phyloP scores from a whole-genome alignment of 345 rosid genomes.

The Eucalyptus albens region DNA sequence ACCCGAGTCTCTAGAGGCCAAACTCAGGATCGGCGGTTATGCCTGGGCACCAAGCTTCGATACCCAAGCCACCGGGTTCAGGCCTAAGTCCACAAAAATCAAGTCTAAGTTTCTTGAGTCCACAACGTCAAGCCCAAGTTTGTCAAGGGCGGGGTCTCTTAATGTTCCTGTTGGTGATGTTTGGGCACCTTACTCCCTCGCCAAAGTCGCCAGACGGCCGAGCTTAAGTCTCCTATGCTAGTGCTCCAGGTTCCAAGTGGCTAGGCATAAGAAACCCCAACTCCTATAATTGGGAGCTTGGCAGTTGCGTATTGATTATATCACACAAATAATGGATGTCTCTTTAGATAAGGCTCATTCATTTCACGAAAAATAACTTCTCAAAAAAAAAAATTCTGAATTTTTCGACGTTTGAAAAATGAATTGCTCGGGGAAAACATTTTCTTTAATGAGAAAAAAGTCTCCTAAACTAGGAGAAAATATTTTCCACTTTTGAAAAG shows the following conservation, averaged over 20 bases:
- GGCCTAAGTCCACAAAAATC: background rate
- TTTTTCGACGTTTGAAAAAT: fast-evolving
- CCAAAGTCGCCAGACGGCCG: no score
- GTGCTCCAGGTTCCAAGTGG: background rate
- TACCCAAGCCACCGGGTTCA: background rate
- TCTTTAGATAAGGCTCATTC: fast-evolving
- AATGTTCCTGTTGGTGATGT: background rate
- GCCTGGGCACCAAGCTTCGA: background rate
- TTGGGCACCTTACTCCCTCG: background rate
- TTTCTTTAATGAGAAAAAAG: no score
- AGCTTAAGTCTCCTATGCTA: no score
- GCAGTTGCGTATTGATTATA: background rate
- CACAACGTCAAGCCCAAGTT: background rate
- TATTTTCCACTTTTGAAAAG: no score
- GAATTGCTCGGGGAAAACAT: fast-evolving
- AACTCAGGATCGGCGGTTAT: background rate
- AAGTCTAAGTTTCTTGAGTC: background rate
- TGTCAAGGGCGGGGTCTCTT: background rate
- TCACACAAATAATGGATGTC: background rate
- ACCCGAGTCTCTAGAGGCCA: background rate
- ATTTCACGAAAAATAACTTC: fast-evolving
- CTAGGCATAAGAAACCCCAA: background rate
- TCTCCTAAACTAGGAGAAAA: fast-evolving
- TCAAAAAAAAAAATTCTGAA: no score
- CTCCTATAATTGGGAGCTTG: background rate